Evolutionary conservation across 2,329 filamentous ascomycete species (phyloP), one percentile per base, ranked within the genome.

Genomic region (Aureobasidium uvarum): DNA sequence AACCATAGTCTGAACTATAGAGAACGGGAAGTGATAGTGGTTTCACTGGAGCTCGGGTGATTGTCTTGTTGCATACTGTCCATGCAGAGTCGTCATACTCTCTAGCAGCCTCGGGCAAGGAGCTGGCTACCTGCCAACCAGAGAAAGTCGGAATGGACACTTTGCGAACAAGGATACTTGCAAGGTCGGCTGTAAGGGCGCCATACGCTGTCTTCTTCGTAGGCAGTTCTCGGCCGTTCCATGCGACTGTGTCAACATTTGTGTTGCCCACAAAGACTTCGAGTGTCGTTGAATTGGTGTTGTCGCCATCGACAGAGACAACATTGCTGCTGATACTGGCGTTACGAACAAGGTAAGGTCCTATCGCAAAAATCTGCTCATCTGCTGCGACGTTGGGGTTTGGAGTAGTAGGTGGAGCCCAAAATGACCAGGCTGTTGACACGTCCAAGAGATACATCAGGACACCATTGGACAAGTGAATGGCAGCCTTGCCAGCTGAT

Each of bases 371-470:
- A 5, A 79, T 72, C 41, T 85, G 82, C 67, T 84, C 71, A 58
- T 79, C 69, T 0, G 81, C 76, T 1, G 73, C 72, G 0, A 80
- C 78, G 46, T 78, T 72, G 0, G 83, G 83, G 64, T 81, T 75
- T 0, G 69, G 70, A 0, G 79, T 80, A 8, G 84, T 75, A 1
- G 80, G 75, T 3, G 83, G 80, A 1, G 83, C 83, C 75, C 82
- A 86, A 71, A 86, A 84, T 6, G 80, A 81, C 80, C 82, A 86
- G 1, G 83, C 84, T 0, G 83, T 80, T 13, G 78, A 72, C 25
- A 81, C 77, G 50, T 86, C 83, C 4, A 86, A 76, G 5, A 86
- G 75, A 64, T 84, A 84, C 4, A 82, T 74, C 0, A 84, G 66
- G 2, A 82, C 75, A 0, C 80, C 80, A 58, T 83, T 81, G 3